A percentile compares a stretch with the other conserved stretches of the same genome.
These are phyloP conservation scores for Lenwebbia sp. DNA, from an alignment of 345 rosid species.

Conservation along the genomic window DNA sequence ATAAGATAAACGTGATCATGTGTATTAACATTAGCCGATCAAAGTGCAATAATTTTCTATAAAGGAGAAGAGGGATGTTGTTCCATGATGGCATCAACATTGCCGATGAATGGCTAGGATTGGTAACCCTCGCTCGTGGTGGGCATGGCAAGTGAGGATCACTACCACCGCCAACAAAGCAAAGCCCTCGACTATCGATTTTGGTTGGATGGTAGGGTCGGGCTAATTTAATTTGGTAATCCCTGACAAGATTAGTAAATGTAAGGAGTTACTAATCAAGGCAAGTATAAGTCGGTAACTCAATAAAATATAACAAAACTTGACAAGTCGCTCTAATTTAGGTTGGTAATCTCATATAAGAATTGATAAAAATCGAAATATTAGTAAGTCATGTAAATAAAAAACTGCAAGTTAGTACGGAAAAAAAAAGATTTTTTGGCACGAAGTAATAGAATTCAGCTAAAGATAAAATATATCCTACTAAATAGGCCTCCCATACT, in stretches of 20 bases:
- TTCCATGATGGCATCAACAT: background rate
- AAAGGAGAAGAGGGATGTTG: background rate
- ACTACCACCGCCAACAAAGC: accelerated
- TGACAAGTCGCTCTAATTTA: background rate
- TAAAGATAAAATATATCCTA: no score
- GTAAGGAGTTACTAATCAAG: background rate
- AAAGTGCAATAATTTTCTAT: background rate
- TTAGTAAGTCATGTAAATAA: background rate
- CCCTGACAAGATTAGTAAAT: background rate
- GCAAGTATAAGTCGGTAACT: background rate
- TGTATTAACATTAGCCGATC: background rate
- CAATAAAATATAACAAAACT: background rate
- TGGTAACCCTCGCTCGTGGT: background rate
- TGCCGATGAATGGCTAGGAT: accelerated
- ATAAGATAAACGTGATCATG: accelerated
- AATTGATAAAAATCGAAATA: background rate
- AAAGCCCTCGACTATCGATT: background rate
- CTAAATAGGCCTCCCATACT: no score
- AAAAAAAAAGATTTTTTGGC: no score
- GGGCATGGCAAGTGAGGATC: accelerated
- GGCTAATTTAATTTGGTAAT: background rate
- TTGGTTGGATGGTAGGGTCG: no score
- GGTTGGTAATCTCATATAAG: background rate
- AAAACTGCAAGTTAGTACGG: background rate
- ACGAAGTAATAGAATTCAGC: no score